Conservation (phyloP, 1,284 basidiomycete genomes). For the Ustilago loliicola region DNA sequence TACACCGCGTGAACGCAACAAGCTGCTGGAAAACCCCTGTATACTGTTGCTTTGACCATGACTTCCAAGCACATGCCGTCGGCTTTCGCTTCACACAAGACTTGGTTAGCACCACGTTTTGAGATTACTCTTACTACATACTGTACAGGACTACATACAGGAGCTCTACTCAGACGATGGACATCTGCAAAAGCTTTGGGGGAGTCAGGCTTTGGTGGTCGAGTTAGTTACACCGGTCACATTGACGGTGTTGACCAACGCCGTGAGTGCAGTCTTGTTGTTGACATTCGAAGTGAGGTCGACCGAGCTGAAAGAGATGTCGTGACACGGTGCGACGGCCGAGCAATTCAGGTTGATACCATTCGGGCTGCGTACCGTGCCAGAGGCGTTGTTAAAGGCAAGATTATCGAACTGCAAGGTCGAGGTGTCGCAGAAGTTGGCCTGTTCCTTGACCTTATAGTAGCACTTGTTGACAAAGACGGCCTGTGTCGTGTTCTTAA, state of each 20-base stretch:
- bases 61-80: no score
- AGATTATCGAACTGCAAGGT: conserved; percentile 20
- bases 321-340: conserved; percentile 10
- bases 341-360: conserved; percentile 23
- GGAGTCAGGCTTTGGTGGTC: no score
- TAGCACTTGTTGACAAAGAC: conserved; percentile 30
- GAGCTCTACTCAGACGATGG: no score
- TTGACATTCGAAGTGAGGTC: conserved; percentile 1
- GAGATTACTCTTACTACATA: no score
- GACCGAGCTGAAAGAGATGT: conserved; percentile 10
- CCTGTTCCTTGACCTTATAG: conserved; percentile 23
- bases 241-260: conserved; percentile 13
- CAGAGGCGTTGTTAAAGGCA: conserved; percentile 15
- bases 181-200: no score
- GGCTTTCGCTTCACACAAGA: no score
- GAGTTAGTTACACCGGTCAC: conserved; percentile 5
- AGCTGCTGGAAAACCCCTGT: no score
- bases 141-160: no score
- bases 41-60: no score
- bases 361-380: conserved; percentile 10
- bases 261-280: conserved; percentile 8
- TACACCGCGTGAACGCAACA: neutral
- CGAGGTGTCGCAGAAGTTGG: conserved; percentile 22
- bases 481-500: no score
- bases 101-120: no score